Percentiles rank a stretch among this genome's conserved stretches.
Evolutionary conservation across 306 rosid species (phyloP).

Genomic region (Cucumis sativus): Cucumber_9930_V3 NC_026655.2:17450501-17451000

Average conservation of each 20-base stretch:
- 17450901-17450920: not conserved
- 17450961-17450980: not conserved
- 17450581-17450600: not conserved
- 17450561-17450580: not conserved
- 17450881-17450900: not conserved
- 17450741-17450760: constrained; percentile 5
- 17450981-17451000: not conserved
- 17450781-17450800: not conserved
- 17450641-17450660: not conserved
- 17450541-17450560: not conserved
- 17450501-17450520: not conserved
- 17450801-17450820: not conserved
- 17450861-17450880: not conserved
- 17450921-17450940: not conserved
- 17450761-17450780: not conserved
- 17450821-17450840: not conserved
- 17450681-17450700: not conserved
- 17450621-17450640: not conserved
- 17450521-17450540: not conserved
- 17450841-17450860: constrained; percentile 3
- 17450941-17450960: not conserved
- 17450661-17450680: not conserved
- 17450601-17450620: not conserved
- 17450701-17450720: not conserved
- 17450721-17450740: constrained; percentile 5